Percentiles rank a stretch among this genome's conserved stretches.
Evolutionary conservation across 2,329 filamentous ascomycete species (phyloP).

Genomic region (Aspergillus tubingensis): DNA sequence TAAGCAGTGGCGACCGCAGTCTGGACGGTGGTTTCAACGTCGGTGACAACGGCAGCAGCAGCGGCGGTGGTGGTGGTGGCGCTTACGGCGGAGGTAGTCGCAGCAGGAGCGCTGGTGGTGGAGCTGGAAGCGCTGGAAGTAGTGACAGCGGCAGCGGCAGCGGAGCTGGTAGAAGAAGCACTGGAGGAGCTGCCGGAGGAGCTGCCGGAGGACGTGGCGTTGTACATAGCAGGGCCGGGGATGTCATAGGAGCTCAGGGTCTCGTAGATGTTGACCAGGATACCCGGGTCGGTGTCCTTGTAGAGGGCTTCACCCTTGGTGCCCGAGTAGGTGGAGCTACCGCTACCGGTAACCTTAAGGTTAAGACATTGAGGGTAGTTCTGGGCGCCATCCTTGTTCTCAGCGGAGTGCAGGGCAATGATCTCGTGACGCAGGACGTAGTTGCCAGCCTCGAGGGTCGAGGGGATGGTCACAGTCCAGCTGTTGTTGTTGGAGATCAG

Average conservation of each 20-base stretch:
- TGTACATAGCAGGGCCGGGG: slow-evolving; percentile 51
- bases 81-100: slow-evolving; percentile 15
- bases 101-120: slow-evolving; percentile 11
- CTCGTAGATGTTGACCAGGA: slow-evolving; percentile 62
- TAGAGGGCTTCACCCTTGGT: slow-evolving; percentile 58
- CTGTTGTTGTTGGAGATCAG: slow-evolving; percentile 56
- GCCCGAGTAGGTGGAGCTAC: slow-evolving; percentile 50
- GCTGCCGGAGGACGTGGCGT: slow-evolving; percentile 26
- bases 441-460: slow-evolving; percentile 51
- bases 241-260: slow-evolving; percentile 51
- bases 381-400: slow-evolving; percentile 50
- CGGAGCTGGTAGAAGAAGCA: slow-evolving; percentile 15
- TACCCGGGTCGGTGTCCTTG: slow-evolving; percentile 59
- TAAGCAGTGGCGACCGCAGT: slow-evolving; percentile 25
- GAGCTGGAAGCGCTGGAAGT: slow-evolving; percentile 13
- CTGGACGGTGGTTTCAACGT: slow-evolving; percentile 19
- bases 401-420: slow-evolving; percentile 55
- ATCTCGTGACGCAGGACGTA: slow-evolving; percentile 60
- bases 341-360: slow-evolving; percentile 60
- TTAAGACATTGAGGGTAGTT: slow-evolving; percentile 63
- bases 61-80: slow-evolving; percentile 16
- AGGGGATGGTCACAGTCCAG: slow-evolving; percentile 52
- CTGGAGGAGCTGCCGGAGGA: slow-evolving; percentile 21
- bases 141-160: slow-evolving; percentile 11
- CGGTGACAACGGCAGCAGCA: slow-evolving; percentile 11